Conservation (phyloP, 2,329 filamentous ascomycete species). For the Nigrograna mackinnonii region DNA sequence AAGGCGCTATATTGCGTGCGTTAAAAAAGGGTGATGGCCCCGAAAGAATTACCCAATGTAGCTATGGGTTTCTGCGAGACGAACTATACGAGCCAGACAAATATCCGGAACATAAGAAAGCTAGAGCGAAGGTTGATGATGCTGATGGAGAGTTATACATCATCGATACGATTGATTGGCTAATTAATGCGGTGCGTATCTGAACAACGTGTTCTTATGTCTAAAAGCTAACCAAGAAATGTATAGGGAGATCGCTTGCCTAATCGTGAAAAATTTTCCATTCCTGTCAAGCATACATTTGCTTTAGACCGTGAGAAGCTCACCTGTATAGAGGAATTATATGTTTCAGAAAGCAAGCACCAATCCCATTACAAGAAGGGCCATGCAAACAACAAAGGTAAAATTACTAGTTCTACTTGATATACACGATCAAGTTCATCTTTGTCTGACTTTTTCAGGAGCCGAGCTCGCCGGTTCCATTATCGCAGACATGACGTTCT, state of each 20-base stretch:
- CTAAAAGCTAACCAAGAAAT: too few relatives aligned
- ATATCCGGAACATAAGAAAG: conserved; percentile 2
- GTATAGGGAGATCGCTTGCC: conserved; percentile 2
- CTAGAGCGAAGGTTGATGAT: neutral
- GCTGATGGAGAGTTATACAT: conserved; percentile 7
- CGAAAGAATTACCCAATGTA: conserved; percentile 21
- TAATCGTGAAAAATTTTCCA: conserved; percentile 4
- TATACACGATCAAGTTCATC: neutral
- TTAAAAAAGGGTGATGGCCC: conserved; percentile 33
- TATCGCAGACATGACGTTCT: conserved; percentile 13
- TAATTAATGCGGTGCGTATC: conserved; percentile 4
- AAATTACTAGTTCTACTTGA: neutral
- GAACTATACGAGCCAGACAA: conserved; percentile 7
- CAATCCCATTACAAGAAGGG: conserved; percentile 9
- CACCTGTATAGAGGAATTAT: conserved; percentile 9
- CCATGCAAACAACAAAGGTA: conserved; percentile 11
- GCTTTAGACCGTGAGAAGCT: conserved; percentile 6
- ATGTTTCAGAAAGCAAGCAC: conserved; percentile 10
- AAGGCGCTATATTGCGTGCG: conserved; percentile 32
- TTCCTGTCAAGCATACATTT: conserved; percentile 12
- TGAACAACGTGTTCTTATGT: conserved; percentile 4
- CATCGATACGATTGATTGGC: conserved; percentile 5
- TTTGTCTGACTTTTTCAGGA: conserved; percentile 5
- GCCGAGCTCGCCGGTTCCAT: conserved; percentile 12
- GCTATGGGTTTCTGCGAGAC: conserved; percentile 26